Percentiles rank a stretch among this genome's conserved stretches.
Conservation (phyloP, 2,329 filamentous ascomycete species). For the Alternaria novae-zelandiae region DNA sequence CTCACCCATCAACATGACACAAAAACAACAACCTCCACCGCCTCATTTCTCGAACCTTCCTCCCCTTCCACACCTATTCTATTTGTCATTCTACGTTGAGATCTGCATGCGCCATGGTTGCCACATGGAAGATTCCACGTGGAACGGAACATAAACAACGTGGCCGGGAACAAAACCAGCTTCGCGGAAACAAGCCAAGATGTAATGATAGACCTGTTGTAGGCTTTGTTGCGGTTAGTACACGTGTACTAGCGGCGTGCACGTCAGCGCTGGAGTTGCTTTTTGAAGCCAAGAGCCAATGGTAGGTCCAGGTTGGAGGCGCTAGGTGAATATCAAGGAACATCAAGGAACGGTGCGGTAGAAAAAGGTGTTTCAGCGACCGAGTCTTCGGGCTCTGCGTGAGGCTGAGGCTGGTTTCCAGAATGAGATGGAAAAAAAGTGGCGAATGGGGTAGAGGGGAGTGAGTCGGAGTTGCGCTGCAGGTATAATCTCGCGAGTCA, state of each 20-base stretch:
- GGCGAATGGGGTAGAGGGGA: neutral
- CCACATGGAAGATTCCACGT: neutral
- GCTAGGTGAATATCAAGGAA: neutral
- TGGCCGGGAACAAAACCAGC: neutral
- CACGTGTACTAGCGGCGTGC: neutral
- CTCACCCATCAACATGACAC: neutral
- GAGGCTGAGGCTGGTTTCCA: neutral
- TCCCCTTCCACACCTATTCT: neutral
- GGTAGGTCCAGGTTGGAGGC: neutral
- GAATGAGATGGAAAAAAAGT: neutral
- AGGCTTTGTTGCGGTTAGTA: neutral
- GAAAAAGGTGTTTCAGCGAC: neutral
- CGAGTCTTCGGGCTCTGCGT: neutral
- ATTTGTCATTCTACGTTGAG: constrained; percentile 3
- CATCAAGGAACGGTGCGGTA: neutral
- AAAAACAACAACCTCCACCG: neutral
- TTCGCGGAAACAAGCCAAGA: neutral
- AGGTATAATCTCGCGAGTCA: neutral
- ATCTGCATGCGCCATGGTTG: neutral
- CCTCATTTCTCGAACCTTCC: neutral
- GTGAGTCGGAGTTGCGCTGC: neutral
- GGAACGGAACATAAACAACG: constrained; percentile 3
- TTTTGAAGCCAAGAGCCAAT: neutral
- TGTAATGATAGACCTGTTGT: neutral
- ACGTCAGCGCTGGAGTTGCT: neutral